These are phyloP conservation scores for Kwoniella shivajii DNA, from an alignment of 1,284 basidiomycete species.

Conservation along the genomic window DNA sequence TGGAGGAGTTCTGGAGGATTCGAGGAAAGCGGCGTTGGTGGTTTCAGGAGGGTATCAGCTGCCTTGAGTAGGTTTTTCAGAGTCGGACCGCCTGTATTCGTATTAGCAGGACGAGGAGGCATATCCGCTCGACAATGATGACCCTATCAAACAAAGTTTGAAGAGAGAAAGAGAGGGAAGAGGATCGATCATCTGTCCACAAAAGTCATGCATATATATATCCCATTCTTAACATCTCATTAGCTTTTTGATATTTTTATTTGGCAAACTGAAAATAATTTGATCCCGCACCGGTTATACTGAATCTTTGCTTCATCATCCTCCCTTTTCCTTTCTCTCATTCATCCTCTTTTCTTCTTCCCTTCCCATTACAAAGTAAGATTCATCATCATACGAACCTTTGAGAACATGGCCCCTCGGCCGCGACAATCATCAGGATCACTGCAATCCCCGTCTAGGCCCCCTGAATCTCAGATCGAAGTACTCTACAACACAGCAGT, in stretches of 20 bases:
- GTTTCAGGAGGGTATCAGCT: conserved; percentile 33
- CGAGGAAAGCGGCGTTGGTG: conserved; percentile 38
- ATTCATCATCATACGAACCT: background rate
- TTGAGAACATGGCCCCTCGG: conserved; percentile 1
- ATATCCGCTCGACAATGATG: background rate
- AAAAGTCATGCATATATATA: background rate
- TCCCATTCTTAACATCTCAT: background rate
- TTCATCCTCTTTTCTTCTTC: background rate
- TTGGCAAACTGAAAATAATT: too few relatives aligned
- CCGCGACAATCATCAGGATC: conserved; percentile 1
- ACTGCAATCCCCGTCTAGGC: conserved; percentile 12
- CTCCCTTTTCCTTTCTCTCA: background rate
- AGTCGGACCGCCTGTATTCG: background rate
- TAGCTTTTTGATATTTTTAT: background rate
- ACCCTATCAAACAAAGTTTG: too few relatives aligned
- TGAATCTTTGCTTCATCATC: background rate
- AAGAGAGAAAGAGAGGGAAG: background rate
- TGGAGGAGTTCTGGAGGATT: conserved; percentile 23
- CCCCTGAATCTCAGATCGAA: conserved; percentile 36
- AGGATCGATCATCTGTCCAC: background rate
- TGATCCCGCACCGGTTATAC: conserved; percentile 5
- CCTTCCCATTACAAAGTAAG: background rate
- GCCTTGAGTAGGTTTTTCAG: conserved; percentile 27
- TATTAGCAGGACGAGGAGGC: background rate
- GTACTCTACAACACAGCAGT: conserved; percentile 48